Percentiles rank a stretch among this genome's conserved stretches.
Evolutionary conservation across 2,329 filamentous ascomycete genomes (phyloP).

Genomic region (Elsinoe perseae): DNA sequence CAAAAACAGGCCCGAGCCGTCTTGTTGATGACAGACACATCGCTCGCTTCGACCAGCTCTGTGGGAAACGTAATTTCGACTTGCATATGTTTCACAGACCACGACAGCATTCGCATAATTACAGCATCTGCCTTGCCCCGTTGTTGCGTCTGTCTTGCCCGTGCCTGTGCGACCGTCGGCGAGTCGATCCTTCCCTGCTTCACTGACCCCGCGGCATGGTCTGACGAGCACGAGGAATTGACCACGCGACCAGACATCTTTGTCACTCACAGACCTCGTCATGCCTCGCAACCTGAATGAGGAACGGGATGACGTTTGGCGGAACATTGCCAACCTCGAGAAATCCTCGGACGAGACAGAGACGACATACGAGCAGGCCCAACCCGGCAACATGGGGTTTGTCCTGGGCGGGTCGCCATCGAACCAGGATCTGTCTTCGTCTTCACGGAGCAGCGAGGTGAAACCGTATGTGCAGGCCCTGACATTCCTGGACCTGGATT

Average conservation of each 20-base stretch:
- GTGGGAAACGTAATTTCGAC: not conserved
- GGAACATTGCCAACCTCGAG: slow-evolving; percentile 32
- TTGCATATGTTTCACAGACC: not conserved
- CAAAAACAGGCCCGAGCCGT: slow-evolving; percentile 1
- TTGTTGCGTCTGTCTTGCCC: not conserved
- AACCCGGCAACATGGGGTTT: not conserved
- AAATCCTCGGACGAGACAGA: slow-evolving; percentile 24
- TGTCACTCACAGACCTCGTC: not conserved
- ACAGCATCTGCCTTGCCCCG: not conserved
- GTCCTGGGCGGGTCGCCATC: slow-evolving; percentile 18
- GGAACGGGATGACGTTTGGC: slow-evolving; percentile 28
- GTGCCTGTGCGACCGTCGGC: not conserved
- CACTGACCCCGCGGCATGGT: not conserved
- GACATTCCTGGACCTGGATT: slow-evolving; percentile 57
- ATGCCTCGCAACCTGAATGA: slow-evolving; percentile 40
- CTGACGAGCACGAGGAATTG: not conserved
- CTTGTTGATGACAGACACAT: not conserved
- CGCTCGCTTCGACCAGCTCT: not conserved
- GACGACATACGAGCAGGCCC: slow-evolving; percentile 6
- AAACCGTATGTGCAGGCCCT: slow-evolving; percentile 69
- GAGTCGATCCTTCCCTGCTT: not conserved
- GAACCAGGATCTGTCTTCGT: slow-evolving; percentile 22
- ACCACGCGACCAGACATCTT: slow-evolving; percentile 16
- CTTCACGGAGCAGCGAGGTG: slow-evolving; percentile 45
- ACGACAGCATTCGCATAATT: not conserved